phyloP scores from a whole-genome alignment of 495 filamentous ascomycete genomes.

The Aspergillus sclerotiicarbonarius region DNA sequence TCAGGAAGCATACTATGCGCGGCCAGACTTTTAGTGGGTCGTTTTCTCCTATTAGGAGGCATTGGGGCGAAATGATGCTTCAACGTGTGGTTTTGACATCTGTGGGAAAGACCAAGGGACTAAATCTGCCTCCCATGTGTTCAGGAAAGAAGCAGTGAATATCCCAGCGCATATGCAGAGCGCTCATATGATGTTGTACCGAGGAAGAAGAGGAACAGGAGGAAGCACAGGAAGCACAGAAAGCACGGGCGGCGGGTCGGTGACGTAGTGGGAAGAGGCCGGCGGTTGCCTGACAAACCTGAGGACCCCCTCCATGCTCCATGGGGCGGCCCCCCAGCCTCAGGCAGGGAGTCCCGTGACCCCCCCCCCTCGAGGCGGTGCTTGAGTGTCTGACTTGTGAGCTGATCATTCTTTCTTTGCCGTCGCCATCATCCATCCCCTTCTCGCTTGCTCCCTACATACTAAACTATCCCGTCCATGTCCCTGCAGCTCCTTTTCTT shows the following conservation, averaged over 20 bases:
- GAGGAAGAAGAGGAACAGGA: neutral
- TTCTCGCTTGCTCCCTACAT: slow-evolving; percentile 1
- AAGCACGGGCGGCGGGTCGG: neutral
- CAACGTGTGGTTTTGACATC: too few species aligned
- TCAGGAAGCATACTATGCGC: too few species aligned
- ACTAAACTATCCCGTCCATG: slow-evolving; percentile 12
- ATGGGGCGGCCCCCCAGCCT: slow-evolving; percentile 5
- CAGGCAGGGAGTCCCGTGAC: slow-evolving; percentile 21
- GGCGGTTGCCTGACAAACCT: slow-evolving; percentile 11
- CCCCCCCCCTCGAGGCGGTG: slow-evolving; percentile 17
- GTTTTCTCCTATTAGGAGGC: too few species aligned
- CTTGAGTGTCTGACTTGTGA: slow-evolving; percentile 1
- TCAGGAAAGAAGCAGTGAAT: too few species aligned
- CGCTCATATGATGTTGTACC: too few species aligned
- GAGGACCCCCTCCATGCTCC: neutral
- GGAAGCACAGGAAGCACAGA: too few species aligned
- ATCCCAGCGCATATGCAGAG: too few species aligned
- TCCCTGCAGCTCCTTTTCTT: slow-evolving; percentile 14
- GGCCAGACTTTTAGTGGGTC: too few species aligned
- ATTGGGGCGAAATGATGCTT: too few species aligned
- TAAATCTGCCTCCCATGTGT: too few species aligned
- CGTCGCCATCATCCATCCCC: slow-evolving; percentile 1
- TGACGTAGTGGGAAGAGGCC: neutral
- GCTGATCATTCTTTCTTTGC: neutral
- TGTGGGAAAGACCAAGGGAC: too few species aligned